Conservation (phyloP, 495 filamentous ascomycete species). For the Penicillium longicatenatum region DNA sequence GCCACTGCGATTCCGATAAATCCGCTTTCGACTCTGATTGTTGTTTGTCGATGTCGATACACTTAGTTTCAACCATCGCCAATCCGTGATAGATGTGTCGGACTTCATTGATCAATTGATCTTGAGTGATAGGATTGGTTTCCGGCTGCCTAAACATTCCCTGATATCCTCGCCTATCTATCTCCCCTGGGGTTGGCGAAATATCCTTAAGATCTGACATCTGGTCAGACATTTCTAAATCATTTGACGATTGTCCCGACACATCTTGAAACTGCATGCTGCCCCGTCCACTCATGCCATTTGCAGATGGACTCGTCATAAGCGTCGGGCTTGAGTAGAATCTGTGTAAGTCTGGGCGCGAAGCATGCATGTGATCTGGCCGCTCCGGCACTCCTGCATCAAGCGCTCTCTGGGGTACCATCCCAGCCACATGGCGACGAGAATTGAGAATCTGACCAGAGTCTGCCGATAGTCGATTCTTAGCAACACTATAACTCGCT, state of each 20-base stretch:
- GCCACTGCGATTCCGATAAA: slow-evolving; percentile 67
- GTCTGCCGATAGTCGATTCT: slow-evolving; percentile 8
- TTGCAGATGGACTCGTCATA: background rate
- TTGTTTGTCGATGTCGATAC: slow-evolving; percentile 69
- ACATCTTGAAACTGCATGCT: background rate
- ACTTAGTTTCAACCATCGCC: slow-evolving; percentile 79
- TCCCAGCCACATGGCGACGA: background rate
- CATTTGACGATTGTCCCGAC: background rate
- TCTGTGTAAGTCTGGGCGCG: background rate
- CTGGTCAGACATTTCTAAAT: background rate
- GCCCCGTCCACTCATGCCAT: background rate
- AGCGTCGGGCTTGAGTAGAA: background rate
- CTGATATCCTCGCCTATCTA: background rate
- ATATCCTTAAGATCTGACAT: background rate
- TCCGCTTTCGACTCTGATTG: slow-evolving; percentile 46
- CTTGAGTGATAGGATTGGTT: slow-evolving; percentile 70
- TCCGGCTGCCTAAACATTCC: slow-evolving; percentile 56
- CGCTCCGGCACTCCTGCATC: background rate
- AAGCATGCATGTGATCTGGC: slow-evolving; percentile 1
- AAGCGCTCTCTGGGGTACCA: background rate
- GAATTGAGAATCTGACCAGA: background rate
- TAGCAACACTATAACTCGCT: slow-evolving; percentile 11
- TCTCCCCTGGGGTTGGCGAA: background rate
- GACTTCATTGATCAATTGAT: slow-evolving; percentile 66
- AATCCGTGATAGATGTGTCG: slow-evolving; percentile 77